These are phyloP conservation scores for Corylus avellana DNA, from an alignment of 306 rosid species.

Conservation along the genomic window DNA sequence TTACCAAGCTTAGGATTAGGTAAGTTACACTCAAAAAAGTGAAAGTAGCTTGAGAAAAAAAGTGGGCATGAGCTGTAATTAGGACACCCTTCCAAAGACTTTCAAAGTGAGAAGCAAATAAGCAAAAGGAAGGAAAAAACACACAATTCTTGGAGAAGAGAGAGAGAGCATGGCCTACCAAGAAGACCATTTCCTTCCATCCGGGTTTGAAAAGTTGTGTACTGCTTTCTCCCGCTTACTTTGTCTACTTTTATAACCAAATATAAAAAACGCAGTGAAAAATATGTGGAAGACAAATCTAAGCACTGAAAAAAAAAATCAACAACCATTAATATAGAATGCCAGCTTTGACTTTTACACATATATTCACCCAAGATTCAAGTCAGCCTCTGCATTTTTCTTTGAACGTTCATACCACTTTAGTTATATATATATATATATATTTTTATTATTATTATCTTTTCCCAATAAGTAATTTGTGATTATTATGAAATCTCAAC, in stretches of 20 bases:
- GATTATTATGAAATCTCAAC: background rate
- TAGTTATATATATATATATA: no score
- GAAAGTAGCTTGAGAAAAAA: slow-evolving; percentile 21
- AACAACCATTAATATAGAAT: slow-evolving; percentile 27
- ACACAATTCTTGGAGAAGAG: background rate
- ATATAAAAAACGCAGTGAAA: background rate
- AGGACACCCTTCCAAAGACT: slow-evolving; percentile 39
- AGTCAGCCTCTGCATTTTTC: slow-evolving; percentile 24
- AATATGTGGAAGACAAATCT: slow-evolving; percentile 9
- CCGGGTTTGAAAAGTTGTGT: slow-evolving; percentile 35
- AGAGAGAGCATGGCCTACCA: slow-evolving; percentile 45
- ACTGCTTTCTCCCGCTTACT: slow-evolving; percentile 32
- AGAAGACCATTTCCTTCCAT: slow-evolving; percentile 41
- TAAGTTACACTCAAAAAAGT: background rate
- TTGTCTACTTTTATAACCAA: slow-evolving; percentile 22
- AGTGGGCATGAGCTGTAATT: slow-evolving; percentile 45
- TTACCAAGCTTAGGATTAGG: no score
- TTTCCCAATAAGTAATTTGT: background rate
- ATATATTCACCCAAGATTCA: slow-evolving; percentile 17
- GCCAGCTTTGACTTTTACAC: slow-evolving; percentile 44
- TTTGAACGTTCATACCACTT: background rate
- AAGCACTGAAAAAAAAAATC: slow-evolving; percentile 29
- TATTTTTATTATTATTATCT: background rate
- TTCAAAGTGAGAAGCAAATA: slow-evolving; percentile 35
- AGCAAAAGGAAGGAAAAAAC: slow-evolving; percentile 6